Evolutionary conservation across 1,284 basidiomycete genomes (phyloP), one percentile per base, ranked within the genome.

Genomic region (Quambalaria eucalypti): DNA sequence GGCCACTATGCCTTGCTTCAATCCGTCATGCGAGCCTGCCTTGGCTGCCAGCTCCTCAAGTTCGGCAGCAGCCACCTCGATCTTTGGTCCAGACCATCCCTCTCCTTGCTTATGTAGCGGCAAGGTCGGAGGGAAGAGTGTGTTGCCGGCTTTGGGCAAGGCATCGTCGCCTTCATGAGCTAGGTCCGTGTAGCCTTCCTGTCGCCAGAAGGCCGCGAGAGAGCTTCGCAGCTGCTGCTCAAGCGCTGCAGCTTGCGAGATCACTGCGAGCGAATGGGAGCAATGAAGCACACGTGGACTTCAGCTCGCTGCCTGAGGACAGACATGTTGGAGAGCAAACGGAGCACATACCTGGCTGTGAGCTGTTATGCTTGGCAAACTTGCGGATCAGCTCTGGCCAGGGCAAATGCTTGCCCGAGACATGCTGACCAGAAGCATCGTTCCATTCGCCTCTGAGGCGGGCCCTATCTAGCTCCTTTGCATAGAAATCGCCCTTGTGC

Each of bases 321-420:
- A n/a, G n/a, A n/a, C n/a, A n/a, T n/a, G n/a, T n/a, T n/a, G n/a
- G n/a, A n/a, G n/a, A n/a, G n/a, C n/a, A n/a, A n/a, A n/a, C n/a
- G 8, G 31, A 6, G 16, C 9, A 65, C 66, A 55, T 48, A 69
- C 65, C 50, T 26, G 58, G 40, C 30, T 56, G 51, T 47, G 65
- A 59, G 4, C 73, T 55, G 39, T 76, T 76, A 69, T 76, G 75
- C 62, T 77, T 77, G 47, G 57, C 49, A 49, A 68, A 76, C 57
- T 76, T 76, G 54, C 74, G 65, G 16, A 76, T 52, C 21, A 74
- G 66, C 56, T 77, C 76, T n/a, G 61, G 46, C 65, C 74, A 73
- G 26, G 64, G 47, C 26, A 47, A 28, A 31, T 54, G 16, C 56
- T 48, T 26, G 51, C 57, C 8, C 49, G 55, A 21, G n/a, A 26